Base-by-base conservation (phyloP, 2,329 filamentous ascomycete genomes). In the Chrysosporium queenslandicum region DNA sequence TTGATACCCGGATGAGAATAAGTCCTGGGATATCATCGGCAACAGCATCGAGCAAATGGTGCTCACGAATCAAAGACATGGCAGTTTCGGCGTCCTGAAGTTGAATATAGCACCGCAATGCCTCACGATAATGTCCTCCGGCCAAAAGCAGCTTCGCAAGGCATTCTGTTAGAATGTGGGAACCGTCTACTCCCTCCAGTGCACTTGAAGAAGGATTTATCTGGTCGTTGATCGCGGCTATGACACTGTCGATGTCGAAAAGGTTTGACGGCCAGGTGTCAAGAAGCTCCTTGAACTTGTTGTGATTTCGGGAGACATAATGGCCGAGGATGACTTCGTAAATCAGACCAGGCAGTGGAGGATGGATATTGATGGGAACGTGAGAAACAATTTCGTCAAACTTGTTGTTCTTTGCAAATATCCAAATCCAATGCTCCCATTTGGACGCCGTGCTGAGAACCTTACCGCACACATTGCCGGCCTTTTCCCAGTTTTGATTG, bases 351-450 rank as follows among this genome's bases (percentile, higher is more conserved):
- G 88, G 83, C 11, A 98, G 76, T 0, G 87, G 84, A 6, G 90
- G 90, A 25, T 79, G 80, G 65, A 94, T 77, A n/a, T 82, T 80
- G 1, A 80, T 82, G 0, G 92, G 92, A 27, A 98, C 86, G 61
- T 85, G 83, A 32, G 85, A 78, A 4, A 86, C 85, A 55, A 98
- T 95, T 60, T 95, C 90, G 64, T 96, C 87, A 60, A 94, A 88
- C 63, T 83, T 88, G 58, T 87, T 79, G 2, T 86, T 85, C 37
- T 88, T 85, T 6, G 89, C 87, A 69, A 98, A 98, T 0, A 81
- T 84, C 81, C 86, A 94, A 4, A 94, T 85, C 89, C 91, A 97
- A 61, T 94, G 87, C 70, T 97, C 90, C 92, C 92, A 98, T 59
- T 85, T 76, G 45, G 85, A 77, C 0, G 88, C 81, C 1, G 84